phyloP scores from a whole-genome alignment of 75 land plant species.

The Ceratopteris richardii region DNA sequence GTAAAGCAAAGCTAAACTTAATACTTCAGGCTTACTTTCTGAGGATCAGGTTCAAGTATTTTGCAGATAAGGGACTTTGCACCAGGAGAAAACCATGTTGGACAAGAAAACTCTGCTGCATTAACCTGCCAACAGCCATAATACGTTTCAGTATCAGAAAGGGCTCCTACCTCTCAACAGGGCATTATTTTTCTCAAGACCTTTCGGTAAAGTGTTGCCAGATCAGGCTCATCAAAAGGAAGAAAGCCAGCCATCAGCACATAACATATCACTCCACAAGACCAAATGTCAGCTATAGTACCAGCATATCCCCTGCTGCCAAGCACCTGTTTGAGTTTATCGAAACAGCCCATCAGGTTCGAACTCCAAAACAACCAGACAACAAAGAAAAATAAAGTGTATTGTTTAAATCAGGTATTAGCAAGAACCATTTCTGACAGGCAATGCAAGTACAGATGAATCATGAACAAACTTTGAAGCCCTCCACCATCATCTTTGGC shows the following conservation, averaged over 20 bases:
- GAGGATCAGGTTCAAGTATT: slow-evolving; percentile 88
- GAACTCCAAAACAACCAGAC: too few relatives aligned
- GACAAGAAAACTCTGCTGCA: slow-evolving; percentile 81
- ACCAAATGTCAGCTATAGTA: slow-evolving; percentile 16
- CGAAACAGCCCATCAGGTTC: too few relatives aligned
- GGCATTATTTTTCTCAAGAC: neutral
- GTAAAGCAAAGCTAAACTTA: neutral
- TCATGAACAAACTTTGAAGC: too few relatives aligned
- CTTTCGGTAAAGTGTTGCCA: slow-evolving; percentile 12
- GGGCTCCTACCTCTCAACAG: neutral
- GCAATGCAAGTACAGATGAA: too few relatives aligned
- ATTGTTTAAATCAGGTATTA: too few relatives aligned
- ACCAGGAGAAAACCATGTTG: slow-evolving; percentile 85
- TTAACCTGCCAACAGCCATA: slow-evolving; percentile 48
- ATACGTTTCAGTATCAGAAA: neutral
- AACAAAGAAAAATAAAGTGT: too few relatives aligned
- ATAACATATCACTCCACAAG: slow-evolving; percentile 19
- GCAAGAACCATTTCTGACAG: too few relatives aligned
- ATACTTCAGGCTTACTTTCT: slow-evolving; percentile 47
- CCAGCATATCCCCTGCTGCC: slow-evolving; percentile 18
- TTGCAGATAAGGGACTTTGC: slow-evolving; percentile 56
- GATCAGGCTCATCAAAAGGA: slow-evolving; percentile 12
- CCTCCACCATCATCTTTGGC: too few relatives aligned
- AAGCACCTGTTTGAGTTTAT: slow-evolving; percentile 1
- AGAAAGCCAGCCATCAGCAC: slow-evolving; percentile 16